These are phyloP conservation scores for Trichosporon coremiiforme DNA, from an alignment of 1,284 basidiomycete genomes.

Conservation along the genomic window DNA sequence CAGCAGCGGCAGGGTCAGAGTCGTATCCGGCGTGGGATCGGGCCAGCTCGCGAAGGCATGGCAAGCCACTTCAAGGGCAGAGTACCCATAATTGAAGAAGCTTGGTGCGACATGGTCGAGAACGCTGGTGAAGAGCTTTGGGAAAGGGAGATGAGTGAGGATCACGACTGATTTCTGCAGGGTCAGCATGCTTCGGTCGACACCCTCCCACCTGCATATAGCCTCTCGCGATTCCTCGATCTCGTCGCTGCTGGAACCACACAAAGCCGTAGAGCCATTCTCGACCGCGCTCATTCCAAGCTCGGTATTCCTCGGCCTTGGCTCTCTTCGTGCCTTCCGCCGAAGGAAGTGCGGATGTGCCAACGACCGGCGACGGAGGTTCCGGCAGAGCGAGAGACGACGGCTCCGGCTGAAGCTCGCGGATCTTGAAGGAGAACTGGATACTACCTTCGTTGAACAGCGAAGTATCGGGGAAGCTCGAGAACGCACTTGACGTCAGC, in stretches of 20 bases:
- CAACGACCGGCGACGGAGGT: slow-evolving; percentile 50
- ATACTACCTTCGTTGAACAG: slow-evolving; percentile 66
- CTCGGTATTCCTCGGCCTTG: slow-evolving; percentile 52
- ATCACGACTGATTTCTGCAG: slow-evolving; percentile 79
- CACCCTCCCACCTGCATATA: slow-evolving; percentile 72
- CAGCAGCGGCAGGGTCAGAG: slow-evolving; percentile 75
- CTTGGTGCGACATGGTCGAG: slow-evolving; percentile 72
- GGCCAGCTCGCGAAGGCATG: slow-evolving; percentile 82
- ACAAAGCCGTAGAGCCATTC: slow-evolving; percentile 75
- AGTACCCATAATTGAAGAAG: slow-evolving; percentile 71
- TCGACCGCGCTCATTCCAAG: slow-evolving; percentile 51
- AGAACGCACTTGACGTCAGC: slow-evolving; percentile 72
- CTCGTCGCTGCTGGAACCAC: slow-evolving; percentile 73
- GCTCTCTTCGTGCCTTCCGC: slow-evolving; percentile 31
- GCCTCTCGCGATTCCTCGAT: slow-evolving; percentile 71
- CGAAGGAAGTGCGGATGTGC: not conserved
- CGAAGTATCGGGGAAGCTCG: slow-evolving; percentile 86
- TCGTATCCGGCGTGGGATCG: slow-evolving; percentile 65
- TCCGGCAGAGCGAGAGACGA: slow-evolving; percentile 41
- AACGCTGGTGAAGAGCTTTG: slow-evolving; percentile 74
- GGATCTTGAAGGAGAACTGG: slow-evolving; percentile 57
- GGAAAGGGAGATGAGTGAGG: slow-evolving; percentile 79
- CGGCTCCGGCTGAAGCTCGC: slow-evolving; percentile 61
- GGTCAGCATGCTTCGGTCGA: slow-evolving; percentile 19
- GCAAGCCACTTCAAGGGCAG: slow-evolving; percentile 82